Base-by-base conservation (phyloP, 257 asterid species). In the Solanum clarkiae region DNA sequence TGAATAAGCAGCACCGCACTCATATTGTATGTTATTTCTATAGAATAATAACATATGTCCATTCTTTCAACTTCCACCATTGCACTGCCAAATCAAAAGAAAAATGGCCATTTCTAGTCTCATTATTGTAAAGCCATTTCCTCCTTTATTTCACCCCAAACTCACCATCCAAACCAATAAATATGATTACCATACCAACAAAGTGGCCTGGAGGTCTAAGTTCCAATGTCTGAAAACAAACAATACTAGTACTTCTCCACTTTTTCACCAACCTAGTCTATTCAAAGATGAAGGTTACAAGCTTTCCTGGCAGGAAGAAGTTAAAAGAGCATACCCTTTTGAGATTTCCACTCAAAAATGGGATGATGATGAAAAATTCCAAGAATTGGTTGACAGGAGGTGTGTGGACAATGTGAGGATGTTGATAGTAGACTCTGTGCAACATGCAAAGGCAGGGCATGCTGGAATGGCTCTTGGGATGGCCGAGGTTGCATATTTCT, bases 381-480 rank as follows among this genome's bases (percentile, higher is more conserved):
- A 88, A 83, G 92, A 88, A 80, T 12, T 89, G 84, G 90, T 92
- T 80, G 93, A 92, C 66, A 87, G n/a, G 72, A 86, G 93, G 49
- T 79, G 90, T 55, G 92, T 87, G 62, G 92, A 91, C 79, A 91
- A 88, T 70, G 68, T 90, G 45, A 91, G 93, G 85, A 90, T 92
- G 93, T 87, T 92, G 86, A 88, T 89, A 10, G 87, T 92, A 18
- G 93, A 92, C 45, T 82, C 93, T 0, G 92, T 91, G 57, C 90
- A 92, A 60, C 81, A 81, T 51, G 91, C 93, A 81, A 86, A 86
- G 83, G 91, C 93, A 4, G 94, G 95, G n/a, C 95, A 92, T 85
- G 92, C 91, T 8, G 92, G 94, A 26, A 90, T 92, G 95, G 92
- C 94, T 8, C 87, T 91, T 85, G 95, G 94, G 49, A 86, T 90